These are phyloP conservation scores for Trametes pubescens DNA, from an alignment of 1,284 basidiomycete genomes.

Conservation along the genomic window DNA sequence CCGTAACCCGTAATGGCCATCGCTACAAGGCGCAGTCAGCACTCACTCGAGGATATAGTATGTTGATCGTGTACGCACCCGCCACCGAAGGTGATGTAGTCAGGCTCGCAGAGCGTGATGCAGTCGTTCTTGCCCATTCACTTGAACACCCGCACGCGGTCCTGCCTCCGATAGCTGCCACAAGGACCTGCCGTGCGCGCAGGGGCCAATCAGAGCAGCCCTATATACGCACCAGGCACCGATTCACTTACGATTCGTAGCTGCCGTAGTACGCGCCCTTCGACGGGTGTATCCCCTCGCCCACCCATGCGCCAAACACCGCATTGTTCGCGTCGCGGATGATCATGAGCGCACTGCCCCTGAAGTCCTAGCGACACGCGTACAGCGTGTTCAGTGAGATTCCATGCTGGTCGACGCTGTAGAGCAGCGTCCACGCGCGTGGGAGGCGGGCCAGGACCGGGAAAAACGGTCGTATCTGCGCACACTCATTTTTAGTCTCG, in stretches of 20 bases:
- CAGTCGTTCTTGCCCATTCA: constrained; percentile 96
- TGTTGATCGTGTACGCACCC: constrained; percentile 63
- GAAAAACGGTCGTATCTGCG: constrained; percentile 74
- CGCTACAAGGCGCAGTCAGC: constrained; percentile 51
- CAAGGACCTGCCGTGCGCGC: constrained; percentile 68
- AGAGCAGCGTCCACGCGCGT: constrained; percentile 86
- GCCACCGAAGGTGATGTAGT: constrained; percentile 88
- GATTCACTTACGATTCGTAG: constrained; percentile 80
- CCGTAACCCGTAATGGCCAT: constrained; percentile 89
- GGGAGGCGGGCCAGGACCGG: constrained; percentile 86
- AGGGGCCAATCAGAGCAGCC: not conserved
- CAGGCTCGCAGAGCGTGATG: constrained; percentile 84
- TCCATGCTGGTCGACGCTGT: constrained; percentile 97
- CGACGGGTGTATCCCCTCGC: constrained; percentile 70
- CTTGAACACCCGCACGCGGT: constrained; percentile 69
- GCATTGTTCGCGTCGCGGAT: constrained; percentile 68
- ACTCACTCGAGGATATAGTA: constrained; percentile 1
- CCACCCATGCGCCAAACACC: constrained; percentile 85
- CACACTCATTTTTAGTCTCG: not conserved
- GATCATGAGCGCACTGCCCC: constrained; percentile 60
- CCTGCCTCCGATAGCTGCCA: constrained; percentile 63
- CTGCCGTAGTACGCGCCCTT: constrained; percentile 82
- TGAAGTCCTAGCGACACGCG: constrained; percentile 59
- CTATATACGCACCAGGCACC: not conserved
- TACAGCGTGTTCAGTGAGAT: constrained; percentile 93